A percentile compares a stretch with the other conserved stretches of the same genome.
Evolutionary conservation across 345 rosid genomes (phyloP).

Genomic region (Hibiscus syriacus): DNA sequence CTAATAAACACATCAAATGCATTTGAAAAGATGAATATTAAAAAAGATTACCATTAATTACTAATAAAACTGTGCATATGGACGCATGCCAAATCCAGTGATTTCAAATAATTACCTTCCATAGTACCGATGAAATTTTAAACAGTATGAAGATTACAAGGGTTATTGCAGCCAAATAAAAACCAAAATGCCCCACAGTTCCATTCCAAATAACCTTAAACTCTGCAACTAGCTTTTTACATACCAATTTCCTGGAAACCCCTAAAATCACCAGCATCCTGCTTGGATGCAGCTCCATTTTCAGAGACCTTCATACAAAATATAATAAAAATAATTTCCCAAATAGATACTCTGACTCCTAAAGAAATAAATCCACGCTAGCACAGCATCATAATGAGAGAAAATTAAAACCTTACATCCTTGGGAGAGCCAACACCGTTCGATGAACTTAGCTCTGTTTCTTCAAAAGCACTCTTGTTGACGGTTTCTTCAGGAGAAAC

Average conservation of each 20-base stretch:
- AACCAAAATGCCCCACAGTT: not conserved
- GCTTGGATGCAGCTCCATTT: conserved; percentile 66
- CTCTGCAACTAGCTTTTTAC: conserved; percentile 17
- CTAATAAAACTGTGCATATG: too few species aligned
- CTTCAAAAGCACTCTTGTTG: conserved; percentile 59
- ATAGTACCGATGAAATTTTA: not conserved
- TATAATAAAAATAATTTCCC: not conserved
- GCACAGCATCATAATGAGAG: not conserved
- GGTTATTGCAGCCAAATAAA: not conserved
- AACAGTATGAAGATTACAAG: not conserved
- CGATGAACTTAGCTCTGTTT: conserved; percentile 40
- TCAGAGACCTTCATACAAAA: conserved; percentile 43
- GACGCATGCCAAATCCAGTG: too few species aligned
- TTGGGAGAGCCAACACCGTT: conserved; percentile 38
- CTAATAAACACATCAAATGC: not conserved
- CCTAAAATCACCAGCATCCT: conserved; percentile 28
- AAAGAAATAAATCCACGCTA: not conserved
- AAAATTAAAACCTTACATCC: conserved; percentile 38
- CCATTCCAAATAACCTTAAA: not conserved
- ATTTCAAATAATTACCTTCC: too few species aligned
- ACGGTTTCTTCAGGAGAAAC: conserved; percentile 68
- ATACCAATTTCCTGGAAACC: conserved; percentile 45
- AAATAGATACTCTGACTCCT: not conserved
- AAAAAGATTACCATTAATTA: too few species aligned
- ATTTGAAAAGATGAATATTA: not conserved